A percentile compares a stretch with the other conserved stretches of the same genome.
These are phyloP conservation scores for Botrytis squamosa DNA, from an alignment of 2,329 filamentous ascomycete genomes.

Conservation along the genomic window DNA sequence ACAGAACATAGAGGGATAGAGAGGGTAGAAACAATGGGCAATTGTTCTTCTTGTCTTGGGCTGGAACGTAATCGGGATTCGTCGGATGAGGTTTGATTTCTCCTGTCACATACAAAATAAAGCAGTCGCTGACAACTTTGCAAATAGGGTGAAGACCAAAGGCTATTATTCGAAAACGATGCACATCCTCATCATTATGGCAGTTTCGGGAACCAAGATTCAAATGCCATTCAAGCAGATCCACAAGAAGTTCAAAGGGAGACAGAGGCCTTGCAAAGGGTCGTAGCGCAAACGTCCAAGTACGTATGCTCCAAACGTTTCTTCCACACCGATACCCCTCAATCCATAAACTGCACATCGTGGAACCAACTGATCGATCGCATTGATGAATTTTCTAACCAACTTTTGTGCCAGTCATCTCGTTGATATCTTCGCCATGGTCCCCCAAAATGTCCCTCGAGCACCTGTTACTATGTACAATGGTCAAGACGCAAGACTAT, in stretches of 20 bases:
- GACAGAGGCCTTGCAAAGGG: conserved; percentile 61
- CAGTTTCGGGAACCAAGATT: conserved; percentile 58
- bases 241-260: conserved; percentile 62
- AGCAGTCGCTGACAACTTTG: conserved; percentile 4
- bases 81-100: conserved; percentile 53
- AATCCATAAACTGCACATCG: not conserved
- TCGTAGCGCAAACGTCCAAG: conserved; percentile 65
- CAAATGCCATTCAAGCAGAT: conserved; percentile 54
- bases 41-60: conserved; percentile 61
- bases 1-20: conserved; percentile 7
- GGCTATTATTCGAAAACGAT: conserved; percentile 58
- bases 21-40: conserved; percentile 49
- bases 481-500: conserved; percentile 55
- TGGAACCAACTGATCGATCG: not conserved
- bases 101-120: not conserved
- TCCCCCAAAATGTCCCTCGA: conserved; percentile 49
- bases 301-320: conserved; percentile 40
- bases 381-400: conserved; percentile 17
- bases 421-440: conserved; percentile 66
- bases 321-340: conserved; percentile 15
- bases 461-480: conserved; percentile 45
- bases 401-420: conserved; percentile 52
- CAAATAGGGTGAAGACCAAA: conserved; percentile 42
- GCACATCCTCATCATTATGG: conserved; percentile 59
- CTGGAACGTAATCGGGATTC: conserved; percentile 47